These are phyloP conservation scores for Sugiyamaella pinicola DNA, from an alignment of 1,139 yeast genomes.

Conservation along the genomic window DNA sequence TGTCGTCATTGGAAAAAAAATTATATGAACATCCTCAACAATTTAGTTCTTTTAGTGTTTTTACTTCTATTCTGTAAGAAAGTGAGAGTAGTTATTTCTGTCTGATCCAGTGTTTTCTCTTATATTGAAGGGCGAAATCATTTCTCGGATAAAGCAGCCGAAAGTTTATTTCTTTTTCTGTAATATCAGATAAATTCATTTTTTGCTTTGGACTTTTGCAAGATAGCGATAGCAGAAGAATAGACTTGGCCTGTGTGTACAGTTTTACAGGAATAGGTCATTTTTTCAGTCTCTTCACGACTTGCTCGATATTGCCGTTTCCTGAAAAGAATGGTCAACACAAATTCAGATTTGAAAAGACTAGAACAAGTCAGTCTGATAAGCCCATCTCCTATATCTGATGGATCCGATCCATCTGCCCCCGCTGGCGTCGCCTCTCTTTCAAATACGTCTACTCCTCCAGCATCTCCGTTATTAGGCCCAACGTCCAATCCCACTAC, in stretches of 20 bases:
- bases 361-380: background rate
- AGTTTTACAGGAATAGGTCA: background rate
- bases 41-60: too few relatives aligned
- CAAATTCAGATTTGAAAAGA: slow-evolving; percentile 1
- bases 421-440: too few relatives aligned
- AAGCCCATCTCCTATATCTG: background rate
- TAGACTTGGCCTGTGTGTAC: background rate
- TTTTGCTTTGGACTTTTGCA: background rate
- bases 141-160: background rate
- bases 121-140: too few relatives aligned
- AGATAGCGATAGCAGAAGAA: background rate
- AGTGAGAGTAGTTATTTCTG: too few relatives aligned
- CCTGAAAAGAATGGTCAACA: background rate
- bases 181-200: background rate
- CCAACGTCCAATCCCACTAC: slow-evolving; percentile 10
- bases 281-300: background rate
- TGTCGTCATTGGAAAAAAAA: slow-evolving; percentile 5
- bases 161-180: background rate
- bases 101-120: too few relatives aligned
- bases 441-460: slow-evolving; percentile 3
- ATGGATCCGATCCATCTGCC: too few relatives aligned
- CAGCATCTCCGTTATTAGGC: slow-evolving; percentile 10
- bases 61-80: background rate
- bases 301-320: too few relatives aligned
- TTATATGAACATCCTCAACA: too few relatives aligned